These are phyloP conservation scores for Nymphaea thermarum DNA, from an alignment of 164 flowering plant species.

Conservation along the genomic window DNA sequence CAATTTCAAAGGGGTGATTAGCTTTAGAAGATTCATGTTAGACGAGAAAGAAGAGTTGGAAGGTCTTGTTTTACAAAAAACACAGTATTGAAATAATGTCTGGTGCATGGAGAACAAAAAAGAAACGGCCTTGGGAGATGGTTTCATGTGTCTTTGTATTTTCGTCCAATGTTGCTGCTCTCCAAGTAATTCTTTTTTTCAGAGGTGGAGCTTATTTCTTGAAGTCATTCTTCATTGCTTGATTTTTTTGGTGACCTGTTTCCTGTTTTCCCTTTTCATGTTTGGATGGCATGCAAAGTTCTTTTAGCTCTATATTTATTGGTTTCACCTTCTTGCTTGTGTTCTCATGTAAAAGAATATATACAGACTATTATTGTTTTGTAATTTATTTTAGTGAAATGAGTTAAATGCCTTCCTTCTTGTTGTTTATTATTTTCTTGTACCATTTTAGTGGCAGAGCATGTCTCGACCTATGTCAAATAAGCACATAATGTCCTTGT, in stretches of 20 bases:
- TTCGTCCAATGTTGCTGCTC: constrained; percentile 72
- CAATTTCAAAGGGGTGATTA: not conserved
- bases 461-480: too few species aligned
- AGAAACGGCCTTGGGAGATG: constrained; percentile 90
- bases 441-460: too few species aligned
- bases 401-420: too few species aligned
- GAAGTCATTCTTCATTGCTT: not conserved
- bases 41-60: not conserved
- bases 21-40: not conserved
- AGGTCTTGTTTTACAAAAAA: constrained; percentile 1
- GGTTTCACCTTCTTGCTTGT: not conserved
- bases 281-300: not conserved
- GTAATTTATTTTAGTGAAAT: too few species aligned
- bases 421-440: too few species aligned
- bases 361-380: not conserved
- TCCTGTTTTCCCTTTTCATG: not conserved
- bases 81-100: constrained; percentile 66
- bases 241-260: too few species aligned
- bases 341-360: not conserved
- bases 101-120: constrained; percentile 75
- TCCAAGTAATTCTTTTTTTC: constrained; percentile 37
- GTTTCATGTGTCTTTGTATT: constrained; percentile 74
- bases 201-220: not conserved
- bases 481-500: too few species aligned
- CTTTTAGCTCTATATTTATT: not conserved